Percentiles rank a stretch among this genome's conserved stretches.
Conservation (phyloP, 176 grass and related monocot genomes). For the Aegilops sharonensis region DNA sequence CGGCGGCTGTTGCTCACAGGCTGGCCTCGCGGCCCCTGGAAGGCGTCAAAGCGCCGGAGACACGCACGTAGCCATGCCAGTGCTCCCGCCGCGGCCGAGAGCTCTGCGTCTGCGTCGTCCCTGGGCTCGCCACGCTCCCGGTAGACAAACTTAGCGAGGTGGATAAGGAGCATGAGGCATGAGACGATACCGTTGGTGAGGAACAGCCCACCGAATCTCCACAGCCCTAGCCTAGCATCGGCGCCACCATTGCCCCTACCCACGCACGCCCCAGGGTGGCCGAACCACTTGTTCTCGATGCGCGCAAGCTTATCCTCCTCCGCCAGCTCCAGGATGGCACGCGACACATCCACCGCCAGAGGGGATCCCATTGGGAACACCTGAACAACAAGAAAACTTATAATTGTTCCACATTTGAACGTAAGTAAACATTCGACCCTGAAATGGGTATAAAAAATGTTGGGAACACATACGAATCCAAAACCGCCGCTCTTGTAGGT, state of each 20-base stretch:
- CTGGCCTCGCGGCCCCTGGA: conserved; percentile 26
- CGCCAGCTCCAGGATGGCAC: conserved; percentile 59
- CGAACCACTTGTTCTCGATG: conserved; percentile 69
- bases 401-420: neutral
- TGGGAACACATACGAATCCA: conserved; percentile 43
- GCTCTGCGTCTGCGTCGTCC: neutral
- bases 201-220: conserved; percentile 69
- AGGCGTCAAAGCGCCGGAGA: conserved; percentile 42
- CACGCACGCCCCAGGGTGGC: conserved; percentile 29
- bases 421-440: neutral
- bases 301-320: conserved; percentile 45
- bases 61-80: conserved; percentile 39
- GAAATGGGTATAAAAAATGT: neutral
- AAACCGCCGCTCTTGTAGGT: conserved; percentile 77
- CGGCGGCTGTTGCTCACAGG: neutral
- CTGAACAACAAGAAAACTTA: neutral
- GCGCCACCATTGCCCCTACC: neutral
- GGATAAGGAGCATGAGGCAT: conserved; percentile 47
- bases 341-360: conserved; percentile 54
- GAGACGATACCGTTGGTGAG: conserved; percentile 64
- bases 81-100: neutral
- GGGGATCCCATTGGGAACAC: conserved; percentile 68
- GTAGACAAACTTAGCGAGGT: conserved; percentile 49
- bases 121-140: conserved; percentile 3
- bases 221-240: conserved; percentile 48